Base-by-base conservation (phyloP, 441 rosid genomes). In the Metrosideros polymorpha region DNA sequence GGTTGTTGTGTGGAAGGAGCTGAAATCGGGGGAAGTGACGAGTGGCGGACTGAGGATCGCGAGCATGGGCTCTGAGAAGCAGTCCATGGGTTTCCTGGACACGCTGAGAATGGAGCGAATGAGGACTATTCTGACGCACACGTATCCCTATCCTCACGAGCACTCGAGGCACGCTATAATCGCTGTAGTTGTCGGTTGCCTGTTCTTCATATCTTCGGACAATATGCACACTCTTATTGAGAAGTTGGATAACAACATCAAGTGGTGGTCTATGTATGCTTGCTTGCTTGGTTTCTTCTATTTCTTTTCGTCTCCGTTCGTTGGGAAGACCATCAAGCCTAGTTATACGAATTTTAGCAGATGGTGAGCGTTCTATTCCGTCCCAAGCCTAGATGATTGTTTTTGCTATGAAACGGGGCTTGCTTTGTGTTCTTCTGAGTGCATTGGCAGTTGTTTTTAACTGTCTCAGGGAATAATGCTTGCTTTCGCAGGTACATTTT, bases 211-310 rank as follows among this genome's bases (percentile, higher is more conserved):
- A 84, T 96, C 99, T 2, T 96, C 98, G 6, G 99, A 98, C 86
- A 98, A 98, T 90, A 95, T 98, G 94, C 99, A 94, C 85, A 98
- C 98, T 35, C 96, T 98, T 52, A 87, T 96, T 29, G 99, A 95
- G 66, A 98, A 96, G 91, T 91, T 98, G 88, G 97, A 95, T 89
- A 94, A 91, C 43, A 95, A 95, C 87, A 85, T 98, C 84, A 98
- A 98, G 87, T 98, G 99, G 99, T 98, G 99, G 99, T 96, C 98
- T 61, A 98, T 98, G 98, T 98, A 98, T 91, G 99, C 94, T 35
- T 98, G 99, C 86, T 85, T 98, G 86, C 96, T 98, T 61, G 99
- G 99, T 29, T 98, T 98, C 93, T 98, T 98, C 94, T 98, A 98
- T 90, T 96, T 95, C 97, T 98, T 98, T 90, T 96, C 99, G 12